These are phyloP conservation scores for Hyaloscypha finlandica DNA, from an alignment of 495 filamentous ascomycete species.

Conservation along the genomic window DNA sequence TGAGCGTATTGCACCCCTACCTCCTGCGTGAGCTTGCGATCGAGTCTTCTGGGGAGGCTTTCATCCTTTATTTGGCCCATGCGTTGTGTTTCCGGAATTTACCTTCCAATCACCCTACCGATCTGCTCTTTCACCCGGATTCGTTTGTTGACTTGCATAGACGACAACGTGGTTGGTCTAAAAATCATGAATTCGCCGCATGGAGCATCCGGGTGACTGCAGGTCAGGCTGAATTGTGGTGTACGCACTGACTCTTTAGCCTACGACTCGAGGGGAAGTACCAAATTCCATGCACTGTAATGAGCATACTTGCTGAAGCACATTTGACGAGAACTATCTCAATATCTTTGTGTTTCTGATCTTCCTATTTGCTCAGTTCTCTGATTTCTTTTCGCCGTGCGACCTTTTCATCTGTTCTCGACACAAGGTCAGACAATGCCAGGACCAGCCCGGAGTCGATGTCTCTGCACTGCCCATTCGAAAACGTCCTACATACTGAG, in stretches of 20 bases:
- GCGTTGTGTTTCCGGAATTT: conserved; percentile 4
- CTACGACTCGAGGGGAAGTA: conserved; percentile 36
- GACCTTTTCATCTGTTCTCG: not conserved
- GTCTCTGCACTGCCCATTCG: not conserved
- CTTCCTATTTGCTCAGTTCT: not conserved
- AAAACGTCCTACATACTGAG: not conserved
- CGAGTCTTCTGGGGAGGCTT: conserved; percentile 20
- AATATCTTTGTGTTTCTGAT: not conserved
- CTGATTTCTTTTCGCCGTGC: not conserved
- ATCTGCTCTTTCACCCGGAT: conserved; percentile 12
- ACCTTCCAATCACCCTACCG: conserved; percentile 14
- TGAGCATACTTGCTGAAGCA: not conserved
- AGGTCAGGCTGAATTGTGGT: conserved; percentile 16
- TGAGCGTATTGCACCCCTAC: not conserved
- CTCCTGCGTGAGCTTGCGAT: conserved; percentile 4
- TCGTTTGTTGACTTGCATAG: conserved; percentile 36
- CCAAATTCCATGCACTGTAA: not conserved
- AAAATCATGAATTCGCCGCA: conserved; percentile 17
- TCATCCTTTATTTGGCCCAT: not conserved
- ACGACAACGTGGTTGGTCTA: conserved; percentile 33
- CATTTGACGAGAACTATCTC: not conserved
- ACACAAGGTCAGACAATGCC: conserved; percentile 2
- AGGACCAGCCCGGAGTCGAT: conserved; percentile 7
- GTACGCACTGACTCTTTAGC: conserved; percentile 27
- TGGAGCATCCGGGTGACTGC: conserved; percentile 23